These are phyloP conservation scores for Calonectria pteridis DNA, from an alignment of 2,329 filamentous ascomycete species.

Conservation along the genomic window DNA sequence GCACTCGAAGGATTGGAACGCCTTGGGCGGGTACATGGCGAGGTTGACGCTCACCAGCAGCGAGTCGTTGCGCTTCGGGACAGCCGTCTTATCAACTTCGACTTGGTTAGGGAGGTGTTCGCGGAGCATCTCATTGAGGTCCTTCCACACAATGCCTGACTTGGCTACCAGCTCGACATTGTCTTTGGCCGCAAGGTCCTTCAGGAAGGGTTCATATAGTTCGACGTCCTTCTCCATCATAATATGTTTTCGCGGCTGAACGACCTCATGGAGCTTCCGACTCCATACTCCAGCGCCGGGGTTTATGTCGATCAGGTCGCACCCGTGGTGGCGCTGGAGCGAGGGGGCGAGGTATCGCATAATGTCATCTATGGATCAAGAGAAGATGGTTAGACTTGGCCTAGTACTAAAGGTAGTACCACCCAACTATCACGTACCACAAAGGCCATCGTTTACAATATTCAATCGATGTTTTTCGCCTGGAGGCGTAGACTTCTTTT, in stretches of 20 bases:
- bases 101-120: slow-evolving; percentile 68
- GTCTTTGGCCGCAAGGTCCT: slow-evolving; percentile 64
- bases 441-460: slow-evolving; percentile 64
- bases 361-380: slow-evolving; percentile 69
- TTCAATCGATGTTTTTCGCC: slow-evolving; percentile 61
- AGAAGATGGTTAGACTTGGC: neutral
- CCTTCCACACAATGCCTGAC: slow-evolving; percentile 70
- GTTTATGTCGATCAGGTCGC: slow-evolving; percentile 89
- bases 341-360: slow-evolving; percentile 77
- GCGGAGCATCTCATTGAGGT: slow-evolving; percentile 66
- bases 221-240: slow-evolving; percentile 79
- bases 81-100: slow-evolving; percentile 48
- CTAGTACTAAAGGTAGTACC: neutral
- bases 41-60: slow-evolving; percentile 81
- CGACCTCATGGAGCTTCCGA: slow-evolving; percentile 76
- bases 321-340: slow-evolving; percentile 78
- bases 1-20: slow-evolving; percentile 66
- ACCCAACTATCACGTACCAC: slow-evolving; percentile 51
- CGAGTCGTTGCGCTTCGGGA: slow-evolving; percentile 73
- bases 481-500: slow-evolving; percentile 14
- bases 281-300: slow-evolving; percentile 87
- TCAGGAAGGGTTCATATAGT: slow-evolving; percentile 71
- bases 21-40: slow-evolving; percentile 63
- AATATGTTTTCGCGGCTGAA: slow-evolving; percentile 86
- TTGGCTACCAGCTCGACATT: slow-evolving; percentile 65